A percentile compares a stretch with the other conserved stretches of the same genome.
These are phyloP conservation scores for Jasminum sambac DNA, from an alignment of 257 asterid genomes.

Conservation along the genomic window DNA sequence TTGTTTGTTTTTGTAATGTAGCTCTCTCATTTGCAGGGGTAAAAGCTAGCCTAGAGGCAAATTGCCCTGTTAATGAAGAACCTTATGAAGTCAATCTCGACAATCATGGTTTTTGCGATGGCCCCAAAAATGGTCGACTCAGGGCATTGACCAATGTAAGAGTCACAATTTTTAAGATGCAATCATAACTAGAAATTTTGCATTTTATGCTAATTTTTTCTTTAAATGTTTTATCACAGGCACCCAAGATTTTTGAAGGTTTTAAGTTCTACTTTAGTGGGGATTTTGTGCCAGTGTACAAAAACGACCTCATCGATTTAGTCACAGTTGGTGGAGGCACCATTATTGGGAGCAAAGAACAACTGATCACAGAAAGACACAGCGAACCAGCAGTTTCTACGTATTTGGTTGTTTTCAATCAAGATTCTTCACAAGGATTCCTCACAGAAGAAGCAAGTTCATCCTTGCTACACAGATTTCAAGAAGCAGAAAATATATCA, in stretches of 20 bases:
- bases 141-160: constrained; percentile 61
- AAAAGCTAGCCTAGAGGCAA: constrained; percentile 66
- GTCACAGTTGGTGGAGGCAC: constrained; percentile 71
- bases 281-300: constrained; percentile 61
- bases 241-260: constrained; percentile 68
- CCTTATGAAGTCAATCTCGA: constrained; percentile 71
- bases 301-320: constrained; percentile 58
- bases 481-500: constrained; percentile 51
- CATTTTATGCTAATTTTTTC: neutral
- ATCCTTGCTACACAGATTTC: constrained; percentile 33
- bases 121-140: constrained; percentile 81
- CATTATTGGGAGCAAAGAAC: constrained; percentile 42
- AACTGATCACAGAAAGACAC: constrained; percentile 22
- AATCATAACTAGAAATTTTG: neutral
- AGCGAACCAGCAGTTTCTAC: constrained; percentile 22
- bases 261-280: constrained; percentile 58
- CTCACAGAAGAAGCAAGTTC: constrained; percentile 37
- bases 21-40: constrained; percentile 57
- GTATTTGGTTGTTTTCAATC: constrained; percentile 50
- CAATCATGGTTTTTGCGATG: constrained; percentile 74
- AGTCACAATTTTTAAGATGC: neutral
- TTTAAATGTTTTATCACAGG: constrained; percentile 41
- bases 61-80: constrained; percentile 57
- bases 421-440: constrained; percentile 40
- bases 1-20: neutral